Evolutionary conservation across 495 filamentous ascomycete species (phyloP).

Genomic region (Aspergillus funiculosus): DNA sequence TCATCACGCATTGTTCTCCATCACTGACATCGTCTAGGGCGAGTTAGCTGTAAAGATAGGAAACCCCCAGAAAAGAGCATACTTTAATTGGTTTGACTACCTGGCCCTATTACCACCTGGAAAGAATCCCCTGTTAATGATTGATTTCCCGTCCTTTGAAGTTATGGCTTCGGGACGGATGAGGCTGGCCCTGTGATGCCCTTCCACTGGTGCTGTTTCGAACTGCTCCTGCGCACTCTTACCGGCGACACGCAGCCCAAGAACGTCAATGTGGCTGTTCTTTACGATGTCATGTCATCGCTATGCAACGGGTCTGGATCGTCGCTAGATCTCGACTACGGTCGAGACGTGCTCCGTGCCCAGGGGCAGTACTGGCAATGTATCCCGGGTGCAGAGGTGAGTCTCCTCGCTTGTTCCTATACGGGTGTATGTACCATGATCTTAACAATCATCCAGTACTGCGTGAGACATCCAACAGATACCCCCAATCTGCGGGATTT

Average conservation of each 20-base stretch:
- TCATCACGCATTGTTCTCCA: too few species aligned
- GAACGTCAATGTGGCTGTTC: constrained; percentile 14
- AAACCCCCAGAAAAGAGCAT: constrained; percentile 3
- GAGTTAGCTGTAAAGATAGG: constrained; percentile 18
- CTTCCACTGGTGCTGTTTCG: constrained; percentile 22
- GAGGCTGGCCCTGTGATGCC: constrained; percentile 21
- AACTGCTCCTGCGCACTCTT: constrained; percentile 17
- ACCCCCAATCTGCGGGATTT: constrained; percentile 8
- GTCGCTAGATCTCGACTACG: constrained; percentile 16
- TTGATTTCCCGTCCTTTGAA: neutral
- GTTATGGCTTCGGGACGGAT: constrained; percentile 19
- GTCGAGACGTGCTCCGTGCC: constrained; percentile 14
- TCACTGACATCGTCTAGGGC: constrained; percentile 11
- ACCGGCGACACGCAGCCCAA: constrained; percentile 14
- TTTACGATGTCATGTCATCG: constrained; percentile 17
- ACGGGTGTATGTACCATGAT: neutral
- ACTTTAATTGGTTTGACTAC: constrained; percentile 16
- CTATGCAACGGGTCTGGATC: constrained; percentile 14
- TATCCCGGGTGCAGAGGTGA: constrained; percentile 20
- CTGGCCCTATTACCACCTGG: neutral
- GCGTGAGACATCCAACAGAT: constrained; percentile 16
- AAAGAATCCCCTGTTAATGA: neutral
- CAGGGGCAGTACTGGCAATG: constrained; percentile 23
- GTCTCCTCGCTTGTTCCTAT: neutral
- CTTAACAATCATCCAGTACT: constrained; percentile 10